Base-by-base conservation (phyloP, 805 yeast species). In the Kluyveromyces aestuarii region DNA sequence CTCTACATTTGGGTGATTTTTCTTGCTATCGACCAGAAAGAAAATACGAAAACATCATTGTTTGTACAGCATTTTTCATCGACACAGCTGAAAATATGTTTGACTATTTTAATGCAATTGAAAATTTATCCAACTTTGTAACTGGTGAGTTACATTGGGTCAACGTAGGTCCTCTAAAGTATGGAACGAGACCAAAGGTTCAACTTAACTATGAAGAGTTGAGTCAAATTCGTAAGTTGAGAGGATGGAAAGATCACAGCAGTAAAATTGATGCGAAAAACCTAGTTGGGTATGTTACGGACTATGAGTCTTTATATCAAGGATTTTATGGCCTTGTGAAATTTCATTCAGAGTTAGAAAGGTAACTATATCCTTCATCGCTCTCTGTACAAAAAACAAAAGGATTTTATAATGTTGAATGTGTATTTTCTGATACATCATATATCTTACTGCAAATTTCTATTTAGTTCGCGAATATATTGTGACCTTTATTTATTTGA, bases 71-170 rank as follows among this genome's bases (percentile, higher is more conserved):
- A 5, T 91, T 84, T 60, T 90, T 91, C 67, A 72, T 91, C 27
- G 98, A 91, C 65, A 91, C 98, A 0, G 97, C 97, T 0, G 95
- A 87, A 57, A 87, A 90, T 59, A 61, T 87, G 44, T 72, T 91
- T 53, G 82, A 80, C 39, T 90, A 90, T 63, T 64, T 91, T 48
- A 84, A 83, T 47, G 67, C 83, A 1, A 80, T 91, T 37, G 75
- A 76, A 48, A 57, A 63, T 10, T 57, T 82, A 36, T 66, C 72
- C 10, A 58, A 59, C 8, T 71, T 69, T 8, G 45, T 57, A 37
- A 69, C 69, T 14, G 27, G 39, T 16, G 73, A 73, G 3, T 82
- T 87, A 0, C 71, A 75, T 40, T 91, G 98, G 98, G 79, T 91
- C 53, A 91, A 93, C 61, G 73, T 81, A 13, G 99, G 99, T 0